Evolutionary conservation across 352 stramenopile genomes (phyloP).

Genomic region (Pythium aquatile): DNA sequence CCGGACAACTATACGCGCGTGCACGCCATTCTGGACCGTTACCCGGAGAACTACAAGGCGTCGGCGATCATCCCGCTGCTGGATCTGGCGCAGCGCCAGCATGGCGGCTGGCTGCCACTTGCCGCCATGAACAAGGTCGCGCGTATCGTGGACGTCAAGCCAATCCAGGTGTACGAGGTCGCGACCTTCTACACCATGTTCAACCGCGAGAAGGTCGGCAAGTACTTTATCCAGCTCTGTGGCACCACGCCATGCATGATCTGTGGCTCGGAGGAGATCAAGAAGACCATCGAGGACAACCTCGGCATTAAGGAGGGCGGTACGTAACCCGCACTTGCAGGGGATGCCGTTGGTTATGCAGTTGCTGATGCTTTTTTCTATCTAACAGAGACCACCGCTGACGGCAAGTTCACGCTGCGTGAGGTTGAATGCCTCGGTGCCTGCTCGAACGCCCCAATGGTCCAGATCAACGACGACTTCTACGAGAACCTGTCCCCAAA

Average conservation of each 20-base stretch:
- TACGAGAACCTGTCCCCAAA: conserved; percentile 98
- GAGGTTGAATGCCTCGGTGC: conserved; percentile 99
- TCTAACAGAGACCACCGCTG: conserved; percentile 64
- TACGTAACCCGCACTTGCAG: conserved; percentile 19
- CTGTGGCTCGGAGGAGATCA: conserved; percentile 99
- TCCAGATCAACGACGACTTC: conserved; percentile 99
- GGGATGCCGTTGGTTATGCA: background rate
- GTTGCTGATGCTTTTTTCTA: conserved; percentile 9
- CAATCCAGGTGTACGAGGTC: conserved; percentile 99
- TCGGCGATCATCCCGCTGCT: conserved; percentile 98
- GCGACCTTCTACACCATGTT: conserved; percentile 99
- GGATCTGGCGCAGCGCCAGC: conserved; percentile 95
- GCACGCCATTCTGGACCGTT: conserved; percentile 95
- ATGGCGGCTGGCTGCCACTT: conserved; percentile 97
- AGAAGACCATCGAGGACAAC: conserved; percentile 97
- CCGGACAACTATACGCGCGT: conserved; percentile 97
- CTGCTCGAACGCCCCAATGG: conserved; percentile 99
- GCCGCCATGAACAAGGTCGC: conserved; percentile 99
- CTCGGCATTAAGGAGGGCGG: conserved; percentile 97
- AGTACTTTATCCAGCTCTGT: conserved; percentile 97
- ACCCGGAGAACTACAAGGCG: conserved; percentile 99
- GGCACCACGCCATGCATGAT: conserved; percentile 99
- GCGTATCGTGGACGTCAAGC: conserved; percentile 95
- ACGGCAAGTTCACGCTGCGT: conserved; percentile 92
- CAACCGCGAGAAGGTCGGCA: conserved; percentile 94